These are phyloP conservation scores for Pleurotus salmoneostramineus DNA, from an alignment of 768 basidiomycete genomes.

Conservation along the genomic window DNA sequence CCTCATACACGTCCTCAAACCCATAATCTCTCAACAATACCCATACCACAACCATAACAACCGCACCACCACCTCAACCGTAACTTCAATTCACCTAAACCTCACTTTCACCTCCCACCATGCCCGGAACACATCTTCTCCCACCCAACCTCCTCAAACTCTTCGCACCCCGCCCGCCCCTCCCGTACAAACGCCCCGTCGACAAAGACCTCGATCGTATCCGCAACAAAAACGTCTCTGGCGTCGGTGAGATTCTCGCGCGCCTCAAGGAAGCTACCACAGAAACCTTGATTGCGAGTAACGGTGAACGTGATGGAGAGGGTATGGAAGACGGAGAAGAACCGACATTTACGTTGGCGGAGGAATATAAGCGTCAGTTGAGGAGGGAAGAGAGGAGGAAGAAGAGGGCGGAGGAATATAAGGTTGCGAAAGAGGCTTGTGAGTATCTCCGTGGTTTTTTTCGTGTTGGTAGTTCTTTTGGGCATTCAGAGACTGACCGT, in stretches of 20 bases:
- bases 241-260: constrained; percentile 73
- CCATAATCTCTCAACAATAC: too few relatives aligned
- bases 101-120: too few relatives aligned
- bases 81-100: too few relatives aligned
- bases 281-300: constrained; percentile 48
- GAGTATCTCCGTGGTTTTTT: not conserved
- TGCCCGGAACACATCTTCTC: constrained; percentile 81
- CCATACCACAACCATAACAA: too few relatives aligned
- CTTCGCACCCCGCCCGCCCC: constrained; percentile 89
- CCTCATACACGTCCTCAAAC: too few relatives aligned
- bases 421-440: constrained; percentile 84
- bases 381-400: constrained; percentile 76
- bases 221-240: constrained; percentile 61
- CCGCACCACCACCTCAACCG: too few relatives aligned
- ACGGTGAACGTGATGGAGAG: constrained; percentile 44
- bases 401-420: constrained; percentile 71
- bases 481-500: constrained; percentile 4
- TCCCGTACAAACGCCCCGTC: constrained; percentile 82
- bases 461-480: constrained; percentile 22
- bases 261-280: constrained; percentile 78
- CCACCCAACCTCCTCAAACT: constrained; percentile 96
- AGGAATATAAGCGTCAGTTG: constrained; percentile 79
- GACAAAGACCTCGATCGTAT: constrained; percentile 81
- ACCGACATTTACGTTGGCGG: constrained; percentile 74
- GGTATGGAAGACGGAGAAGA: constrained; percentile 85